Conservation (phyloP, 345 rosid species). For the Populus simonii region DNA sequence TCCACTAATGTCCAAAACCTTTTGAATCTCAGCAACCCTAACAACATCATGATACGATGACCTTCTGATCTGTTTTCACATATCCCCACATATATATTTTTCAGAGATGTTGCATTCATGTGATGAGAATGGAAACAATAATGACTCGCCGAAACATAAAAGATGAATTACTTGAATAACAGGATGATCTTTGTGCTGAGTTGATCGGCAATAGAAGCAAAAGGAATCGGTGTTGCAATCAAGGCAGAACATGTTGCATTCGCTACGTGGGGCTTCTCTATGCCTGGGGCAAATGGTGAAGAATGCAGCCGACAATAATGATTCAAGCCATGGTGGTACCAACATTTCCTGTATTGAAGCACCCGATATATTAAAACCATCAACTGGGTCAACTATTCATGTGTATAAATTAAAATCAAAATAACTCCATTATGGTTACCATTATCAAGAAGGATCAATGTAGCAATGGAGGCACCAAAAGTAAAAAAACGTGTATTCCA, state of each 20-base stretch:
- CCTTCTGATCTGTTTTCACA: constrained; percentile 62
- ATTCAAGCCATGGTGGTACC: constrained; percentile 83
- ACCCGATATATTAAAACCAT: background rate
- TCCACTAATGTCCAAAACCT: constrained; percentile 68
- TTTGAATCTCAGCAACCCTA: constrained; percentile 76
- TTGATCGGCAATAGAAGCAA: constrained; percentile 82
- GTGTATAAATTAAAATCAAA: background rate
- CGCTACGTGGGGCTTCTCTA: constrained; percentile 58
- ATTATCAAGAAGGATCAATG: constrained; percentile 17
- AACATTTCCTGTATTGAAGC: constrained; percentile 28
- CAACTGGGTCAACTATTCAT: background rate
- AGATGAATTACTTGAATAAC: constrained; percentile 58
- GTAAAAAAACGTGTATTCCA: background rate
- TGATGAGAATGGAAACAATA: background rate
- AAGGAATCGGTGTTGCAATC: constrained; percentile 62
- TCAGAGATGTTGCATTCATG: background rate
- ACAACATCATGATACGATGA: constrained; percentile 93
- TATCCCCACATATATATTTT: background rate
- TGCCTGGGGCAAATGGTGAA: constrained; percentile 65
- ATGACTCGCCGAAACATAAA: background rate
- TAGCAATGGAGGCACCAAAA: constrained; percentile 3
- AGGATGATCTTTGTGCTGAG: constrained; percentile 68
- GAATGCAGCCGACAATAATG: constrained; percentile 54
- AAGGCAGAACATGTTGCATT: constrained; percentile 87
- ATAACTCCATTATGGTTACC: constrained; percentile 17